Percentiles rank a stretch among this genome's conserved stretches.
phyloP scores from a whole-genome alignment of 768 basidiomycete genomes.

The Tricholoma sp. region DNA sequence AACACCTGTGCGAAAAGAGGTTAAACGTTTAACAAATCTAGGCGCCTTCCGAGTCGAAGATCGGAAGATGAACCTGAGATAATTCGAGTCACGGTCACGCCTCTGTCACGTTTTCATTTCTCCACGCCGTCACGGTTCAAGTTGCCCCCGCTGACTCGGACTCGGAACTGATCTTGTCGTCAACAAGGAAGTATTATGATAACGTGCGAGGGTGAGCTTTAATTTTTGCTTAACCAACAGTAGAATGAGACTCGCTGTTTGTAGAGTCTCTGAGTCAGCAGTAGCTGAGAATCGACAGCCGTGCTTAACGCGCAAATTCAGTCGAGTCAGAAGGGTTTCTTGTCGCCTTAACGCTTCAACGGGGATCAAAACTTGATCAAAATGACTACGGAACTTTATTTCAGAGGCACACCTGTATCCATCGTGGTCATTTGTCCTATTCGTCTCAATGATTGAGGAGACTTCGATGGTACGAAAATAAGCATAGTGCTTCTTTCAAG shows the following conservation, averaged over 20 bases:
- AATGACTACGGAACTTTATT: not conserved
- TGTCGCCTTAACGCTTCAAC: not conserved
- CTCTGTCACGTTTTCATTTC: slow-evolving; percentile 3
- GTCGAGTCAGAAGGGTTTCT: no score
- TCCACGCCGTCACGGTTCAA: no score
- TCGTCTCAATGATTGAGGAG: slow-evolving; percentile 22
- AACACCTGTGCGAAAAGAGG: no score
- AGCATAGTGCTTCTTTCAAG: slow-evolving; percentile 11
- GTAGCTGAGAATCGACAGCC: no score
- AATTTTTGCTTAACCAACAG: not conserved
- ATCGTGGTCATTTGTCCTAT: not conserved
- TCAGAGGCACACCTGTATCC: no score
- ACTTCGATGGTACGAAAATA: slow-evolving; percentile 9
- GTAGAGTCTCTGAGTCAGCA: no score
- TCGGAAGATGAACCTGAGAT: no score
- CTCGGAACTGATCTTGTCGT: not conserved
- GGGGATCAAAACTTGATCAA: not conserved
- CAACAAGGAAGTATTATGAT: no score
- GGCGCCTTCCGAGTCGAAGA: no score
- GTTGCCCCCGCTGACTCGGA: not conserved
- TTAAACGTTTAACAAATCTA: no score
- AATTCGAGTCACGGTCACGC: slow-evolving; percentile 7
- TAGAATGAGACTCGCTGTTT: not conserved
- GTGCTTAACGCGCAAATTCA: no score
- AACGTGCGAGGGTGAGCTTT: not conserved